phyloP scores from a whole-genome alignment of 352 stramenopile species.

The Phytophthora tentaculata region DNA sequence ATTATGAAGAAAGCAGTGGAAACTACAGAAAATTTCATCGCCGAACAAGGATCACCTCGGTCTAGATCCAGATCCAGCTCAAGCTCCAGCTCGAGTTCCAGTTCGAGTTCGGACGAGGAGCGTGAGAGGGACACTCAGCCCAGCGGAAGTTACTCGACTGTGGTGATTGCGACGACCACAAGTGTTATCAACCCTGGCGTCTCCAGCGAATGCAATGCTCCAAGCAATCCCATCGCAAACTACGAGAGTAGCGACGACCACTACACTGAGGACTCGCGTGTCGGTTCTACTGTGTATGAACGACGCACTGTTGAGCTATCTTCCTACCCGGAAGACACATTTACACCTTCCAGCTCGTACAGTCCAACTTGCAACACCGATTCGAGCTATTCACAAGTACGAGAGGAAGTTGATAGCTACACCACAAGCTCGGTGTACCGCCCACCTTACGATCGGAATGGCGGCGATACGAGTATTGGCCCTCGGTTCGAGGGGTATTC shows the following conservation, averaged over 20 bases:
- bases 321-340: not conserved
- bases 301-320: not conserved
- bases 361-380: not conserved
- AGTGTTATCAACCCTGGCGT: not conserved
- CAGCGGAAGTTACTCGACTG: not conserved
- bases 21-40: slow-evolving; percentile 13
- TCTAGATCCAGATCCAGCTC: slow-evolving; percentile 1
- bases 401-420: not conserved
- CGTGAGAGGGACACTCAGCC: no score
- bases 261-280: not conserved
- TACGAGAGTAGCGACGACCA: not conserved
- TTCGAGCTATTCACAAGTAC: not conserved
- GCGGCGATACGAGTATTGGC: no score
- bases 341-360: not conserved
- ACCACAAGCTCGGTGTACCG: not conserved
- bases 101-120: not conserved
- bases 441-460: not conserved
- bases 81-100: slow-evolving; percentile 6
- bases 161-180: not conserved
- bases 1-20: slow-evolving; percentile 10
- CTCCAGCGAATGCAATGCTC: not conserved
- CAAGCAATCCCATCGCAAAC: not conserved
- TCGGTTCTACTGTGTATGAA: not conserved
- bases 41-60: slow-evolving; percentile 8
- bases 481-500: not conserved